Conservation (phyloP, 305 asterid species). For the Andrographis paniculata region DNA sequence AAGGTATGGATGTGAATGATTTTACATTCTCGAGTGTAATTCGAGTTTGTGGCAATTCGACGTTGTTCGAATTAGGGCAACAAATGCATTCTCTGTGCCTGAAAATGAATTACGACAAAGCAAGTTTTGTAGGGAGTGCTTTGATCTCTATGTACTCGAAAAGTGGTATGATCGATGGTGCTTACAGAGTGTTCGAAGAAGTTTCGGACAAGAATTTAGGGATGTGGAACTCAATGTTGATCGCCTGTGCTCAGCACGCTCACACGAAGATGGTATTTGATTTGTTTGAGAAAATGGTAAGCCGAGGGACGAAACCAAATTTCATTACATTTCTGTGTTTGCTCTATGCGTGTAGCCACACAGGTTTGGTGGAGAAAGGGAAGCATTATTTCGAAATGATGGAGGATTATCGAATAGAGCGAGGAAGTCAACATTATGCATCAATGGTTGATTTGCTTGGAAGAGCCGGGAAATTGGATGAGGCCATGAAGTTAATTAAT, state of each 20-base stretch:
- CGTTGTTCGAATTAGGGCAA: slow-evolving; percentile 53
- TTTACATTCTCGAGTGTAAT: slow-evolving; percentile 53
- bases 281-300: slow-evolving; percentile 35
- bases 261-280: slow-evolving; percentile 36
- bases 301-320: slow-evolving; percentile 40
- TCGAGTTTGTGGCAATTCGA: slow-evolving; percentile 57
- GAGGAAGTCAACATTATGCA: slow-evolving; percentile 58
- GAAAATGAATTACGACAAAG: slow-evolving; percentile 35
- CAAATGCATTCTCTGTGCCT: slow-evolving; percentile 52
- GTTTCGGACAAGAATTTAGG: slow-evolving; percentile 41
- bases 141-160: slow-evolving; percentile 51
- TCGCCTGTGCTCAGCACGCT: slow-evolving; percentile 63
- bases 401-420: slow-evolving; percentile 43
- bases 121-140: slow-evolving; percentile 52
- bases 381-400: slow-evolving; percentile 45
- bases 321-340: slow-evolving; percentile 45
- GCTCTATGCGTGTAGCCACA: slow-evolving; percentile 60
- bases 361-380: slow-evolving; percentile 49
- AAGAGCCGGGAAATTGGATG: slow-evolving; percentile 54
- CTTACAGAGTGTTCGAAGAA: slow-evolving; percentile 42
- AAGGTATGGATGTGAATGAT: slow-evolving; percentile 43
- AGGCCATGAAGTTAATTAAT: slow-evolving; percentile 36
- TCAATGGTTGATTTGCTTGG: slow-evolving; percentile 61
- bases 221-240: slow-evolving; percentile 52
- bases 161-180: slow-evolving; percentile 46